Base-by-base conservation (phyloP, 2,329 filamentous ascomycete genomes). In the Ascochyta koolunga region DNA sequence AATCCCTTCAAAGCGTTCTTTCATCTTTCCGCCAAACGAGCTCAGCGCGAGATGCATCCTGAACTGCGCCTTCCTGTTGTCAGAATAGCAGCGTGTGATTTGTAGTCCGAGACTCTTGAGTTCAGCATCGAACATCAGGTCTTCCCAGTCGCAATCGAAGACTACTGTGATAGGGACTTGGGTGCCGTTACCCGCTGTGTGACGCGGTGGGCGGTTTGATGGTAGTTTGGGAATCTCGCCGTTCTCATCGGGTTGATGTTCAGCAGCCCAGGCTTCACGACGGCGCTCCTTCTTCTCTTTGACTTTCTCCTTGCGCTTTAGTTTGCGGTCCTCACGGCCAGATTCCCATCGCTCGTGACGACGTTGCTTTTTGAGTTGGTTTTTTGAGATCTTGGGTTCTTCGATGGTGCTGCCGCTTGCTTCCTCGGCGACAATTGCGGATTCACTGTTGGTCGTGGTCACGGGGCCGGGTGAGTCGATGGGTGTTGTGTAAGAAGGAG, bases 81-180 rank as follows among this genome's bases (percentile, higher is more conserved):
- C 91, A 18, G 92, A 91, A 76, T 99, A 99, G 53, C 85, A 89
- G 51, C 95, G 82, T 8, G 91, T 96, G 58, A 99, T 82, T 75
- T 99, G 95, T 52, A 87, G 85, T 1, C 86, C 85, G 11, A 99
- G 82, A 4, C 91, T 96, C 50, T 93, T 87, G 25, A 90, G 80
- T 76, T 99, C 95, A 64, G 89, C 89, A 32, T 93, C 89, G 44
- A 82, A 82, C 95, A 99, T 99, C 69, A 93, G 84, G 36, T 89
- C 81, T 73, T 99, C 93, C 72, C 96, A 99, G 62, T 90, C 87
- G 76, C 93, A 98, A 78, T 99, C 95, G 59, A 99, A 79, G 54
- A 99, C 81, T 61, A 99, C 79, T 0, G 90, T 85, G 19, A 98
- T 78, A 1, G 93, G 92, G 0, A 96, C 82, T 50, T 86, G 83